Evolutionary conservation across 108 stramenopile genomes (phyloP).

Genomic region (Nitzschia inconspicua): DNA sequence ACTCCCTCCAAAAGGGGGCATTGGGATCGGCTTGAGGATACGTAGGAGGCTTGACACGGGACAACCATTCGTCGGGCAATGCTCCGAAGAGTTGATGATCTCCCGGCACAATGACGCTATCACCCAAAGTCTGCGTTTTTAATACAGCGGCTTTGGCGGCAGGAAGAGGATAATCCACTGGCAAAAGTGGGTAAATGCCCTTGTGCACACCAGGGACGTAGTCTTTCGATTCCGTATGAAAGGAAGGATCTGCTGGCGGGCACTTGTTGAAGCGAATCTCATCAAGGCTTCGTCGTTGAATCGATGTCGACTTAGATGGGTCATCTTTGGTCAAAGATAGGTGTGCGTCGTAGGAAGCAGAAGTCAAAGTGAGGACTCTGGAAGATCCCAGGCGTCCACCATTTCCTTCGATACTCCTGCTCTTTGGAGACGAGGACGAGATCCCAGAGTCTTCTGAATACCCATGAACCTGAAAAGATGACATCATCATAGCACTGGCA

Average conservation of each 20-base stretch:
- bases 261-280: conserved; percentile 4
- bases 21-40: background rate
- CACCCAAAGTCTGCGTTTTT: conserved; percentile 14
- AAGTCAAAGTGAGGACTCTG: too few relatives aligned
- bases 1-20: conserved; percentile 18
- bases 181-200: conserved; percentile 7
- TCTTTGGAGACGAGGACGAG: too few relatives aligned
- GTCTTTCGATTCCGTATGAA: background rate
- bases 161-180: background rate
- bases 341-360: too few relatives aligned
- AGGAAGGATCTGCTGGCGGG: background rate
- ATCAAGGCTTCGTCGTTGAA: too few relatives aligned
- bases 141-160: background rate
- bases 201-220: conserved; percentile 8
- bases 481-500: too few relatives aligned
- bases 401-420: too few relatives aligned
- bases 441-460: too few relatives aligned
- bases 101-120: conserved; percentile 4
- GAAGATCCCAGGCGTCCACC: too few relatives aligned
- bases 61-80: background rate
- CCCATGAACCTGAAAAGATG: too few relatives aligned
- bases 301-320: too few relatives aligned
- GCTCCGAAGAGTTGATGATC: conserved; percentile 3
- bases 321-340: too few relatives aligned
- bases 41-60: background rate